Evolutionary conservation across 1,139 yeast species (phyloP).

Genomic region (Debaryomyces subglobosus): DNA sequence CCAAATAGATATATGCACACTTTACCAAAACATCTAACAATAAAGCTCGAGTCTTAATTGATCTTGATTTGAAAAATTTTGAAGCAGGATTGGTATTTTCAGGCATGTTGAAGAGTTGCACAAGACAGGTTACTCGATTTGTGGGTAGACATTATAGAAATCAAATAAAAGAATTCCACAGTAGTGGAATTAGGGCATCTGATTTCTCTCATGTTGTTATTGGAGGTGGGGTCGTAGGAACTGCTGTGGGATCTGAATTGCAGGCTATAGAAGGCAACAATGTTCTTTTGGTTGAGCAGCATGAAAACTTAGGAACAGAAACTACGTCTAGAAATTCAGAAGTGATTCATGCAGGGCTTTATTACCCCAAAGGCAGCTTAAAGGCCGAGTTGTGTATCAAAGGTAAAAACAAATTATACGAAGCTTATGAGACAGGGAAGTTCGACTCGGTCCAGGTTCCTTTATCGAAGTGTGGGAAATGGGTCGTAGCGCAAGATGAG

Average conservation of each 20-base stretch:
- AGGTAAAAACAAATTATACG: slow-evolving; percentile 72
- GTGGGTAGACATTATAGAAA: background rate
- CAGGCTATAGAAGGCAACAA: slow-evolving; percentile 42
- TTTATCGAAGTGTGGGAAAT: slow-evolving; percentile 72
- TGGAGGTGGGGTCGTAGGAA: slow-evolving; percentile 90
- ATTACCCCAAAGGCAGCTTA: slow-evolving; percentile 70
- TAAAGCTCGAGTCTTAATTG: background rate
- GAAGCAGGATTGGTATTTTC: background rate
- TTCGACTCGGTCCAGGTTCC: slow-evolving; percentile 46
- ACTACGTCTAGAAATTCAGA: slow-evolving; percentile 89
- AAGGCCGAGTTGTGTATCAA: slow-evolving; percentile 71
- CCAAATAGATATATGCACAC: background rate
- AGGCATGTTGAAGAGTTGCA: background rate
- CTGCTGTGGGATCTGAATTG: slow-evolving; percentile 77
- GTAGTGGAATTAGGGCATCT: slow-evolving; percentile 9
- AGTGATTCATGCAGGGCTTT: slow-evolving; percentile 89
- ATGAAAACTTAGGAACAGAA: slow-evolving; percentile 68
- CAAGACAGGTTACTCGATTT: background rate
- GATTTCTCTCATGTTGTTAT: slow-evolving; percentile 81
- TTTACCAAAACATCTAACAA: background rate
- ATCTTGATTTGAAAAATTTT: background rate
- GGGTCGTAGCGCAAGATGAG: slow-evolving; percentile 84
- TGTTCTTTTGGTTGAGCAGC: slow-evolving; percentile 72
- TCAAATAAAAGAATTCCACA: background rate
- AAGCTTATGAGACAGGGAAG: slow-evolving; percentile 42